Evolutionary conservation across 345 rosid genomes (phyloP), one percentile per base, ranked within the genome.

Genomic region (Brassica incana): DNA sequence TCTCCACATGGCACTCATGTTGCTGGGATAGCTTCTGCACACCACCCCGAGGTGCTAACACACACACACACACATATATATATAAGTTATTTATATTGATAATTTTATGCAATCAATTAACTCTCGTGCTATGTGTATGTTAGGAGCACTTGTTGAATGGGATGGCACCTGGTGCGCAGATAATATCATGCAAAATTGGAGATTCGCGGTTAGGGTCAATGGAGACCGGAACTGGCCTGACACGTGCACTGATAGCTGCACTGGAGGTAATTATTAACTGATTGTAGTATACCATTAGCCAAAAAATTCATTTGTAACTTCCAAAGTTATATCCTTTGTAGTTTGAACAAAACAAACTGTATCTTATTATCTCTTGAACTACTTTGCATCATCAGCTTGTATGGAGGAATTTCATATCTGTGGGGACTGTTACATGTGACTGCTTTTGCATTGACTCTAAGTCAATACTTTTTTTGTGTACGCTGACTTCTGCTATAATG

Each of bases 1-100:
- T 95, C 98, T 72, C 94, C 98, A 75, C 99, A 95, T 72, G 99
- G 94, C 23, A 95, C 99, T 85, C 99, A 95, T 90, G 99, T 95
- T 82, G 90, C 99, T 81, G 97, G 97, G 80, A 95, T 95, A 80
- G 97, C 99, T 62, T 78, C 97, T 80, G 99, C 99, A 73, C 92
- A 87, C 83, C 94, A 92, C 81, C 91, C 92, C 43, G 85, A 95
- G 99, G 99, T 95, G 75, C 78, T 45, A 67, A 35, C 69, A 43
- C 54, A 60, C 32, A 29, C 30, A 27, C 30, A 27, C 32, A 29
- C 32, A 29, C 32, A 29, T 4, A 29, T 29, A n/a, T 60, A 50
- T 79, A 16, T 77, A 36, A 77, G n/a, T 35, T 65, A 23, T 50
- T 35, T 66, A 48, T 50, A 38, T 67, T 65, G 45, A 72, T 65